A percentile compares a stretch with the other conserved stretches of the same genome.
phyloP scores from a whole-genome alignment of 768 basidiomycete genomes.

The Suillus plorans region DNA sequence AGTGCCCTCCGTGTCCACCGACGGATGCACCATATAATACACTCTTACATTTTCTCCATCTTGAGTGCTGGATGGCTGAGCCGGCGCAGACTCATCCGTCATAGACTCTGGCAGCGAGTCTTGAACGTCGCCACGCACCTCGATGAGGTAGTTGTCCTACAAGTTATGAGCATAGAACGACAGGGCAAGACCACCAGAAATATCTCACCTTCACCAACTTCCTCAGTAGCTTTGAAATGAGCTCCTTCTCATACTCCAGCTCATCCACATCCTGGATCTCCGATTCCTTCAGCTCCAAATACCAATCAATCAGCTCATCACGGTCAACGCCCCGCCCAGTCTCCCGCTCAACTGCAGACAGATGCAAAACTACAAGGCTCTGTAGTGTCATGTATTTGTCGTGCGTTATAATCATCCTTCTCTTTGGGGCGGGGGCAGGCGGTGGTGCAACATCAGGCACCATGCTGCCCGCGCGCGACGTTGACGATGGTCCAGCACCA shows the following conservation, averaged over 20 bases:
- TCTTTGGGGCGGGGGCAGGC: slow-evolving; percentile 51
- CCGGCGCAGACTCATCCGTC: slow-evolving; percentile 51
- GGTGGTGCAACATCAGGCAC: slow-evolving; percentile 32
- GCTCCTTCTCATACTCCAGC: slow-evolving; percentile 86
- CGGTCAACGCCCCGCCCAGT: slow-evolving; percentile 77
- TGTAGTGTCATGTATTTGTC: slow-evolving; percentile 93
- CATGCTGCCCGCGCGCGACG: slow-evolving; percentile 27
- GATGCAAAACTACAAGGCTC: slow-evolving; percentile 81
- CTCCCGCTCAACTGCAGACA: slow-evolving; percentile 74
- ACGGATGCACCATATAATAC: slow-evolving; percentile 89
- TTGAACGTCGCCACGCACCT: slow-evolving; percentile 80
- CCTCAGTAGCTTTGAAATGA: slow-evolving; percentile 84
- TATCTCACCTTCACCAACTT: slow-evolving; percentile 83
- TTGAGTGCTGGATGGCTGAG: slow-evolving; percentile 46
- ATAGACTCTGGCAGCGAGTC: slow-evolving; percentile 68
- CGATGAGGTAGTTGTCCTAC: slow-evolving; percentile 84
- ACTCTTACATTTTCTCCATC: slow-evolving; percentile 64
- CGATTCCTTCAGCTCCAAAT: slow-evolving; percentile 84
- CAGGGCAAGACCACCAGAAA: slow-evolving; percentile 14
- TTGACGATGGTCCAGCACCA: slow-evolving; percentile 32
- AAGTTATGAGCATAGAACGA: slow-evolving; percentile 2
- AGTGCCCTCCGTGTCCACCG: slow-evolving; percentile 68
- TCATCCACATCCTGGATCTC: slow-evolving; percentile 84
- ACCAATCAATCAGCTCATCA: slow-evolving; percentile 96
- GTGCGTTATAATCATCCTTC: slow-evolving; percentile 90